Percentiles rank a stretch among this genome's conserved stretches.
phyloP scores from a whole-genome alignment of 2,329 filamentous ascomycete genomes.

The Colletotrichum truncatum region DNA sequence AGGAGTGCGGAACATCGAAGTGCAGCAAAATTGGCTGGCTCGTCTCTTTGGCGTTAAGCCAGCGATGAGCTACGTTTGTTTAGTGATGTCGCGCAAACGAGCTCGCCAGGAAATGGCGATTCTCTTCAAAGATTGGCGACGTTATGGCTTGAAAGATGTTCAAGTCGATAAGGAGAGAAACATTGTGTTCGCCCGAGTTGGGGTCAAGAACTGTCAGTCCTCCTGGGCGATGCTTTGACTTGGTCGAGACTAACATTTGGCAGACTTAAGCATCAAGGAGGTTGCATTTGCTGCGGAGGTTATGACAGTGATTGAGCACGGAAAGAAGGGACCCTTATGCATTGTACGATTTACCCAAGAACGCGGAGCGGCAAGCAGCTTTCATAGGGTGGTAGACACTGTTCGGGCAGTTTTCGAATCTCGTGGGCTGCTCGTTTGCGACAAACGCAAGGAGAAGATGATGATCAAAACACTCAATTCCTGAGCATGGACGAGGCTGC shows the following conservation, averaged over 20 bases:
- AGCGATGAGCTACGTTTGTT: constrained; percentile 77
- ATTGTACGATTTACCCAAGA: constrained; percentile 90
- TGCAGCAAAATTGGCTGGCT: constrained; percentile 86
- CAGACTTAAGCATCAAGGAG: constrained; percentile 83
- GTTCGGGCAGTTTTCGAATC: constrained; percentile 74
- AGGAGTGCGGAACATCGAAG: constrained; percentile 65
- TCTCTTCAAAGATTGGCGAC: constrained; percentile 81
- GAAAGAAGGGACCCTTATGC: constrained; percentile 77
- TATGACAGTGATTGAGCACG: constrained; percentile 89
- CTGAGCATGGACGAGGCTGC: constrained; percentile 39
- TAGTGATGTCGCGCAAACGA: constrained; percentile 73
- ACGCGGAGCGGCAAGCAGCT: constrained; percentile 89
- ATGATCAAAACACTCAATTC: constrained; percentile 76
- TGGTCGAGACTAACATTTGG: constrained; percentile 29
- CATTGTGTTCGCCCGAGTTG: constrained; percentile 81
- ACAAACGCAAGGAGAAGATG: constrained; percentile 73
- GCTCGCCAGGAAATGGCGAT: constrained; percentile 81
- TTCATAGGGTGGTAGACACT: constrained; percentile 83
- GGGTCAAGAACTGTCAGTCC: constrained; percentile 79
- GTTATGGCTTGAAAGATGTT: constrained; percentile 83
- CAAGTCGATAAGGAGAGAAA: constrained; percentile 82
- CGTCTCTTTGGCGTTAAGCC: constrained; percentile 92
- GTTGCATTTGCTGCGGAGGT: constrained; percentile 90
- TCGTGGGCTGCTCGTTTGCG: constrained; percentile 74
- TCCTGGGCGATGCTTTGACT: neutral